Conservation (phyloP, 2,329 filamentous ascomycete genomes). For the Metarhizium brunneum region DNA sequence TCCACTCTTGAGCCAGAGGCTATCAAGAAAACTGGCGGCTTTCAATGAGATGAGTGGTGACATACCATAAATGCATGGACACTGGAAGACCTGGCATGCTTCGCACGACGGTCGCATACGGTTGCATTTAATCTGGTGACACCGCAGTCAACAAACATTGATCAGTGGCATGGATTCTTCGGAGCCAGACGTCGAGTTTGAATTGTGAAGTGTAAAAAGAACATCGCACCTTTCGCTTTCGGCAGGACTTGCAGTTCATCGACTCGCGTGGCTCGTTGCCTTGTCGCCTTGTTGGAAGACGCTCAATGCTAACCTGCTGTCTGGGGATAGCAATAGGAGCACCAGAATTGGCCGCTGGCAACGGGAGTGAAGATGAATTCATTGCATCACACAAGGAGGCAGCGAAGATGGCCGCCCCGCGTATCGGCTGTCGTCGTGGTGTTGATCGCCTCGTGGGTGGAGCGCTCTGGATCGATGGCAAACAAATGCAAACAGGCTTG, state of each 20-base stretch:
- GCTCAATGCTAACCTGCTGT: slow-evolving; percentile 73
- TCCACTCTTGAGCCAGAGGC: background rate
- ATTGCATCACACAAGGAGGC: slow-evolving; percentile 14
- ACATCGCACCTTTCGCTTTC: slow-evolving; percentile 70
- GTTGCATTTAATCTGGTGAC: slow-evolving; percentile 78
- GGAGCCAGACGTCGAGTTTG: background rate
- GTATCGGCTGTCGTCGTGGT: background rate
- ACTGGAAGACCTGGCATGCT: slow-evolving; percentile 83
- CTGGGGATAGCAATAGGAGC: slow-evolving; percentile 54
- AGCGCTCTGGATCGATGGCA: background rate
- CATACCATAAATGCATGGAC: slow-evolving; percentile 79
- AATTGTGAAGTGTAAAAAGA: background rate
- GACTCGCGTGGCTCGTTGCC: slow-evolving; percentile 74
- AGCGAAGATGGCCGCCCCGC: background rate
- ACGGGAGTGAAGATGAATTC: slow-evolving; percentile 13
- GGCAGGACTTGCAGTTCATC: slow-evolving; percentile 94
- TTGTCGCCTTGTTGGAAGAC: slow-evolving; percentile 60
- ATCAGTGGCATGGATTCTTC: background rate
- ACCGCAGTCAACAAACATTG: background rate
- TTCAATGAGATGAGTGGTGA: slow-evolving; percentile 3
- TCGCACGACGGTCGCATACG: slow-evolving; percentile 76
- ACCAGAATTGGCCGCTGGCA: background rate
- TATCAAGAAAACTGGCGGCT: background rate
- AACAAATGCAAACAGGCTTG: background rate
- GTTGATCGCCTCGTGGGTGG: background rate